These are phyloP conservation scores for Fusarium proliferatum DNA, from an alignment of 2,329 filamentous ascomycete species.

Conservation along the genomic window DNA sequence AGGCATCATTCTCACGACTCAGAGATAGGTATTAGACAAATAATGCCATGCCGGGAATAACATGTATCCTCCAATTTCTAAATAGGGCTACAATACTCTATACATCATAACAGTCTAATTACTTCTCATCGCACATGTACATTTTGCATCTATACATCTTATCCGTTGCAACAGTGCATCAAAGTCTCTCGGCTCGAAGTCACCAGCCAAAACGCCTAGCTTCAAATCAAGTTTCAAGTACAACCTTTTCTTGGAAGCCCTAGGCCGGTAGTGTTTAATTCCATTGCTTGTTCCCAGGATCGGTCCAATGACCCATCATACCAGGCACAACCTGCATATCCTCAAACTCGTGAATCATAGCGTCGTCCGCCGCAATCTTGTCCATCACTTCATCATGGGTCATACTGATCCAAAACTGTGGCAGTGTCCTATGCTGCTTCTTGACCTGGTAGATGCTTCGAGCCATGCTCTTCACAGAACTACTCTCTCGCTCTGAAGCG, in stretches of 20 bases:
- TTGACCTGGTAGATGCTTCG: conserved; percentile 75
- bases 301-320: conserved; percentile 25
- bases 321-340: conserved; percentile 39
- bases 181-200: not conserved
- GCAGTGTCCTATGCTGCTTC: conserved; percentile 65
- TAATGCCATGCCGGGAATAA: not conserved
- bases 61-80: not conserved
- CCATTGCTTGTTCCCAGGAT: not conserved
- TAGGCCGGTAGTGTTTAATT: not conserved
- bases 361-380: conserved; percentile 67
- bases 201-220: not conserved
- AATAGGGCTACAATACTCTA: not conserved
- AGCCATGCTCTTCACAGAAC: conserved; percentile 82
- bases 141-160: not conserved
- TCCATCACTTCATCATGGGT: conserved; percentile 66
- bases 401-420: conserved; percentile 65
- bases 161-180: not conserved
- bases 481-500: conserved; percentile 74
- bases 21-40: not conserved
- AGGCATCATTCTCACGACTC: not conserved
- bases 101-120: not conserved
- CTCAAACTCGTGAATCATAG: conserved; percentile 69
- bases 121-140: not conserved
- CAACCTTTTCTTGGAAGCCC: not conserved
- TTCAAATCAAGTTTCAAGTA: not conserved